Evolutionary conservation across 345 rosid species (phyloP).

Genomic region (Rubroshorea leprosula): DNA sequence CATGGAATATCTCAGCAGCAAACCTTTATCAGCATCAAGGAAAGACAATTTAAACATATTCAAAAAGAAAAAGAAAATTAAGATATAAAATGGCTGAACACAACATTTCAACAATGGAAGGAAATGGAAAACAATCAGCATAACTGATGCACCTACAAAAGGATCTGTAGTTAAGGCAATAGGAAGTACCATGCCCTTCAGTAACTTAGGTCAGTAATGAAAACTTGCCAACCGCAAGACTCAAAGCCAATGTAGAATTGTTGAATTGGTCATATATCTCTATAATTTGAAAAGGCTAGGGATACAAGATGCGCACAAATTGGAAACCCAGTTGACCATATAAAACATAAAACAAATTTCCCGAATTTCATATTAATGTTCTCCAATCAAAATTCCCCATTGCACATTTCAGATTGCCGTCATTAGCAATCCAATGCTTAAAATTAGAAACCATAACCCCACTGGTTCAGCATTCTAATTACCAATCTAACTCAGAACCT

Average conservation of each 20-base stretch:
- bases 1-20: constrained; percentile 98
- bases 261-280: no score
- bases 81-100: no score
- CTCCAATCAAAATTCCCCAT: no score
- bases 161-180: background rate
- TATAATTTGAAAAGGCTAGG: no score
- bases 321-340: no score
- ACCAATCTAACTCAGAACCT: no score
- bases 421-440: background rate
- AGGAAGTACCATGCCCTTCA: background rate
- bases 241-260: no score
- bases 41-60: constrained; percentile 4
- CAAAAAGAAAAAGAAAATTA: background rate
- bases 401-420: no score
- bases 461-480: no score
- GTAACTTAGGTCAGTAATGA: background rate
- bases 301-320: no score
- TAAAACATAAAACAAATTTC: no score
- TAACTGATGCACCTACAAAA: background rate
- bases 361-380: no score
- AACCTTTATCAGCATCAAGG: constrained; percentile 42
- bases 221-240: background rate
- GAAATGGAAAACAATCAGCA: background rate
- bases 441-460: background rate
- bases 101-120: background rate